phyloP scores from a whole-genome alignment of 192 early-diverging fungal genomes.

The Gigaspora rosea region DNA sequence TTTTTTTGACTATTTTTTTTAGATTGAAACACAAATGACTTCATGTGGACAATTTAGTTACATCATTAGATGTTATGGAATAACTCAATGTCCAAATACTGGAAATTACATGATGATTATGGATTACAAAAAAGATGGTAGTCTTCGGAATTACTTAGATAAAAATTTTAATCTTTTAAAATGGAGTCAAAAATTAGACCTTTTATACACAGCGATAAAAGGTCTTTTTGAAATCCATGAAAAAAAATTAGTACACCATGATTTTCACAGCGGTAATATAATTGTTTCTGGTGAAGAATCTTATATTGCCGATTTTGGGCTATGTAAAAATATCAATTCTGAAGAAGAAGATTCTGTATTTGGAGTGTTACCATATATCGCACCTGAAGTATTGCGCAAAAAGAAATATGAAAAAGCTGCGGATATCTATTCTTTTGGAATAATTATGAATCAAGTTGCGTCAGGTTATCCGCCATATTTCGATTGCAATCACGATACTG shows the following conservation, averaged over 20 bases:
- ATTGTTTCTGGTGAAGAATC: neutral
- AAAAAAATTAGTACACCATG: neutral
- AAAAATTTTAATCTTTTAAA: neutral
- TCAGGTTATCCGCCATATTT: neutral
- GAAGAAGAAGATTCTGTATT: neutral
- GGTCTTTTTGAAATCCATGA: neutral
- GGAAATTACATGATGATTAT: constrained; percentile 13
- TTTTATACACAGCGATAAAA: neutral
- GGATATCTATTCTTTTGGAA: constrained; percentile 30
- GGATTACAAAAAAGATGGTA: neutral
- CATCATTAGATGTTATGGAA: constrained; percentile 3
- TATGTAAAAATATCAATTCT: neutral
- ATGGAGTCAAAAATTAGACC: neutral
- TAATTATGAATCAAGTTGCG: constrained; percentile 1
- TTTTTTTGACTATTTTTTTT: neutral
- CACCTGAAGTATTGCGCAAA: constrained; percentile 17
- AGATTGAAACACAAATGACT: neutral
- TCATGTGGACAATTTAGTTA: neutral
- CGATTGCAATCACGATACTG: neutral
- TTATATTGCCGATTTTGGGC: constrained; percentile 6
- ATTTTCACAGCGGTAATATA: constrained; percentile 21
- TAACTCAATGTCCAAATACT: constrained; percentile 1
- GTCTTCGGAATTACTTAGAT: neutral
- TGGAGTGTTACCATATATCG: constrained; percentile 25
- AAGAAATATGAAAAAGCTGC: neutral